Evolutionary conservation across 2,329 filamentous ascomycete species (phyloP).

Genomic region (Claviceps sp.): DNA sequence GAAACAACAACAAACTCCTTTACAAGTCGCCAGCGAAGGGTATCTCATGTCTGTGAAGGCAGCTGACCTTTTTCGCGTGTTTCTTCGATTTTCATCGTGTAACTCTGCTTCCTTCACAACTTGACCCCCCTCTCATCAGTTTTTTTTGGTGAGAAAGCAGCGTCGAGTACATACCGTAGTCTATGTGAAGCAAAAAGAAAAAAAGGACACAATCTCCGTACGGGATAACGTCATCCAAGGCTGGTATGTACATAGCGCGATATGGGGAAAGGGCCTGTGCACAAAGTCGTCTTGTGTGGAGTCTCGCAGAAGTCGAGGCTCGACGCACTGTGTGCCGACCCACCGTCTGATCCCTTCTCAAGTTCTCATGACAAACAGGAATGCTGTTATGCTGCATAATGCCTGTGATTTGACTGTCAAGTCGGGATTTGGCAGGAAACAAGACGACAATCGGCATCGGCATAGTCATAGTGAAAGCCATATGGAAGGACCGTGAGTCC

Average conservation of each 20-base stretch:
- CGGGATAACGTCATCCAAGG: constrained; percentile 3
- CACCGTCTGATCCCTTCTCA: background rate
- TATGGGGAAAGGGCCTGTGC: background rate
- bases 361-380: background rate
- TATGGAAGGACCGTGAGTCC: background rate
- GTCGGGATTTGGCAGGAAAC: background rate
- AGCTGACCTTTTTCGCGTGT: too few species aligned
- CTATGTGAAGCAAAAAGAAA: background rate
- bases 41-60: background rate
- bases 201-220: background rate
- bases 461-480: too few species aligned
- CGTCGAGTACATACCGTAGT: too few species aligned
- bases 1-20: background rate
- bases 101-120: too few species aligned
- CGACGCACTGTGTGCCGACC: background rate
- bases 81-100: too few species aligned
- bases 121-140: too few species aligned
- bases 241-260: constrained; percentile 1
- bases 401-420: background rate
- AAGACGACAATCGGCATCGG: background rate
- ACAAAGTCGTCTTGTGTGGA: background rate
- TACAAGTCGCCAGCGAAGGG: background rate
- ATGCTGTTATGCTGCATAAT: background rate
- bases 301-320: background rate
- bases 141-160: too few species aligned